Percentiles rank a stretch among this genome's conserved stretches.
Conservation (phyloP, 2,329 filamentous ascomycete species). For the Calonectria fujianensis region DNA sequence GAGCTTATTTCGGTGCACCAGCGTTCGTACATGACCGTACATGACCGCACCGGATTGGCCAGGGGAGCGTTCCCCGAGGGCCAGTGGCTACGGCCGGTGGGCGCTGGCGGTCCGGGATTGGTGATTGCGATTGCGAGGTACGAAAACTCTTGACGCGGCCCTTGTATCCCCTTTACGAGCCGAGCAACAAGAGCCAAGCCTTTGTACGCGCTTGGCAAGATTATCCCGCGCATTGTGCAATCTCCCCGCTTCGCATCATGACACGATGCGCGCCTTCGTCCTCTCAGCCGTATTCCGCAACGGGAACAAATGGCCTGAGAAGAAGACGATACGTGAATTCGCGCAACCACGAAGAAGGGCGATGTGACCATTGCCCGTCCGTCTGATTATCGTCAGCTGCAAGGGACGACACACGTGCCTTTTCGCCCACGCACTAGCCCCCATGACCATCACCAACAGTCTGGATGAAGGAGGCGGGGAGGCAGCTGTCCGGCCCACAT, state of each 20-base stretch:
- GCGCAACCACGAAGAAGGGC: neutral
- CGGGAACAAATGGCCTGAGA: neutral
- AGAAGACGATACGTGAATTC: neutral
- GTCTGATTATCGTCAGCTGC: neutral
- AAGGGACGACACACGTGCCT: neutral
- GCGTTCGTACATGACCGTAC: slow-evolving; percentile 3
- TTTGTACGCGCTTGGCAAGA: neutral
- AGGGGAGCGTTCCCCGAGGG: neutral
- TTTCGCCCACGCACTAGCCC: neutral
- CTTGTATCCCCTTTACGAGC: slow-evolving; percentile 7
- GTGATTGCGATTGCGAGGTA: slow-evolving; percentile 16
- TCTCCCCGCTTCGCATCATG: slow-evolving; percentile 1
- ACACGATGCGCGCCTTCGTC: neutral
- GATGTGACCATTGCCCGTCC: neutral
- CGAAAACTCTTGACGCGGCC: slow-evolving; percentile 26
- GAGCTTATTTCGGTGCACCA: slow-evolving; percentile 10
- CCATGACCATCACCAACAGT: neutral
- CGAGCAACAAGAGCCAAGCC: too few relatives aligned
- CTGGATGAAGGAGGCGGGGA: neutral
- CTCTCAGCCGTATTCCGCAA: neutral
- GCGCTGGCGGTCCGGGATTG: neutral
- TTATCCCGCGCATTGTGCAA: slow-evolving; percentile 8
- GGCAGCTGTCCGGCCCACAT: neutral
- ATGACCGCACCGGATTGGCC: neutral
- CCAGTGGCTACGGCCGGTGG: neutral